A percentile compares a stretch with the other conserved stretches of the same genome.
phyloP scores from a whole-genome alignment of 176 grass and related monocot genomes.

The Saccharum officinarum region DNA sequence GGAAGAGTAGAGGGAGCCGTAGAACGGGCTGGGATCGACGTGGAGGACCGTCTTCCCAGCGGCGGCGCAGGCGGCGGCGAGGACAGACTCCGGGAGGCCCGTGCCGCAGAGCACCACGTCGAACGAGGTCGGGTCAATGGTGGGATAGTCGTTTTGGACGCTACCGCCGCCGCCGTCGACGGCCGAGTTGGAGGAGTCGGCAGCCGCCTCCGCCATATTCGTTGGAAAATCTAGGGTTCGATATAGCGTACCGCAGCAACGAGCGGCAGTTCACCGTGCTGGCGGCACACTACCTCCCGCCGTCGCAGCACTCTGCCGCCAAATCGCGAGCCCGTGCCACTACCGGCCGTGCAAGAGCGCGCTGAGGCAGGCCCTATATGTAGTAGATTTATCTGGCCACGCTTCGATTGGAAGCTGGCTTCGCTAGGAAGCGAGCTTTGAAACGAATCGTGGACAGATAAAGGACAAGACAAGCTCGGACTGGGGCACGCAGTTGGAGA shows the following conservation, averaged over 20 bases:
- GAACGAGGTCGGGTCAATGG: conserved; percentile 75
- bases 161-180: not conserved
- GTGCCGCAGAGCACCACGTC: conserved; percentile 85
- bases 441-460: not conserved
- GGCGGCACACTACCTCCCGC: not conserved
- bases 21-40: conserved; percentile 77
- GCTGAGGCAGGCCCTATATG: not conserved
- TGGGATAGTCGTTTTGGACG: conserved; percentile 48
- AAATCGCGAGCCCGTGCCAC: not conserved
- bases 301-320: not conserved
- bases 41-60: conserved; percentile 87
- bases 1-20: conserved; percentile 90
- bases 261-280: not conserved
- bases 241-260: not conserved
- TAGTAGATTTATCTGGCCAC: not conserved
- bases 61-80: conserved; percentile 67
- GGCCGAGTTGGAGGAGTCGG: not conserved
- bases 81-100: conserved; percentile 74
- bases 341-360: not conserved
- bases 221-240: not conserved
- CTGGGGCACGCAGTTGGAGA: too few relatives aligned
- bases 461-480: too few relatives aligned
- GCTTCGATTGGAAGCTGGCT: not conserved
- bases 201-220: conserved; percentile 53
- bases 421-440: not conserved